Base-by-base conservation (phyloP, 495 filamentous ascomycete genomes). In the Hamigera avellanea region DNA sequence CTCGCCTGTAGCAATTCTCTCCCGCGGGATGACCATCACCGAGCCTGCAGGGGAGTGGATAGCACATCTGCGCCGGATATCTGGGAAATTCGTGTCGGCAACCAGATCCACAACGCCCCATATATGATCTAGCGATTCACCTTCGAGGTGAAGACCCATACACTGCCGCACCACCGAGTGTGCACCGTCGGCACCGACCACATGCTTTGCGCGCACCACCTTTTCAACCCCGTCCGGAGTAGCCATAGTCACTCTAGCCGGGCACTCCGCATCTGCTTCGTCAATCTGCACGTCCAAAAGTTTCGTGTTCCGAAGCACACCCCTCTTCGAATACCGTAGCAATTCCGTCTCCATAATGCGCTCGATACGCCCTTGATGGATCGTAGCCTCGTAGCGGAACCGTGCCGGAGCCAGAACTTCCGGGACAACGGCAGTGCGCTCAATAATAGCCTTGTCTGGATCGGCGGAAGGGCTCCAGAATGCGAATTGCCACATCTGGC, bases 1-100 rank as follows among this genome's bases (percentile, higher is more conserved):
- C 34, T 76, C 74, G 1, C 63, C 65, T 1, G 59, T 61, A 2
- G 53, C 57, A 32, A 66, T 64, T 6, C 58, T 51, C 45, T 84
- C 80, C 8, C 82, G 70, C 0, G 81, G 81, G 36, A 87, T 80
- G 6, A 81, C 59, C 70, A 87, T 79, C 15, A 86, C 61, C 10
- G 70, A 78, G 1, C 80, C 80, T 0, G 69, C 67, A 8, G 72
- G 71, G 7, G 75, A 76, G 49, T 84, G 80, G 36, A 84, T 76
- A 9, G 76, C 73, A 40, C 76, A 80, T 26, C 73, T 62, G 43
- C 67, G 68, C 32, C 81, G 62, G 34, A 86, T 78, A 50, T 85
- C 81, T 6, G 80, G 78, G 39, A 83, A 83, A 48, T 83, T 66
- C 1, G 78, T 78, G 32, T 78, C 75, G 1, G 76, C 72, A 2